Evolutionary conservation across 768 basidiomycete genomes (phyloP).

Genomic region (Rhodotorula sphaerocarpa): DNA sequence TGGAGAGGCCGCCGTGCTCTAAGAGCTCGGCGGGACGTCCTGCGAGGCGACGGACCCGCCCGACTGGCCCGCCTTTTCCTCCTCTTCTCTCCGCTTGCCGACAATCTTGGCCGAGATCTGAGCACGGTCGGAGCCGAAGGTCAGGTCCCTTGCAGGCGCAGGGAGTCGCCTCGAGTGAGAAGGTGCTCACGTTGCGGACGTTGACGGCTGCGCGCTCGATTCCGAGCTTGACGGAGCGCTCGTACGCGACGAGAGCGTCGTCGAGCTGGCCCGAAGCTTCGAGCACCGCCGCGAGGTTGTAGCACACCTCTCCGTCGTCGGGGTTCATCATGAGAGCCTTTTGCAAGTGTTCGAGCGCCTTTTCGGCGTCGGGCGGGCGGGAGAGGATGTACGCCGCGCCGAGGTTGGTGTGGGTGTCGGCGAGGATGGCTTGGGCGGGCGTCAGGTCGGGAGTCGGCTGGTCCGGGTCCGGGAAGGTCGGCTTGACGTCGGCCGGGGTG

Average conservation of each 20-base stretch:
- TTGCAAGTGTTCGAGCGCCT: constrained; percentile 44
- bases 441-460: constrained; percentile 11
- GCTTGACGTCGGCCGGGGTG: constrained; percentile 10
- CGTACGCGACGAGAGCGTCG: constrained; percentile 42
- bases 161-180: background rate
- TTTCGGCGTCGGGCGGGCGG: constrained; percentile 43
- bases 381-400: constrained; percentile 45
- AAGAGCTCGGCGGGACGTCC: background rate
- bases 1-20: too few relatives aligned
- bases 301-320: constrained; percentile 35
- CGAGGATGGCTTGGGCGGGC: constrained; percentile 34
- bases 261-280: constrained; percentile 40
- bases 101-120: constrained; percentile 32
- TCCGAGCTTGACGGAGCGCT: constrained; percentile 42
- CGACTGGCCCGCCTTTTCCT: constrained; percentile 6
- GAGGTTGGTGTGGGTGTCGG: constrained; percentile 45
- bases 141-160: background rate
- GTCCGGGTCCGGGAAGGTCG: constrained; percentile 17
- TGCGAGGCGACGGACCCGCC: background rate
- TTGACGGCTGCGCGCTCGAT: constrained; percentile 44
- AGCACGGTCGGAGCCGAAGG: background rate
- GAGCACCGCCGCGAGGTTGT: constrained; percentile 32
- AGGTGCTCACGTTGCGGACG: constrained; percentile 41
- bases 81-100: constrained; percentile 26
- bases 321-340: constrained; percentile 33